phyloP scores from a whole-genome alignment of 2,329 filamentous ascomycete species.

The Chrysosporium queenslandicum region DNA sequence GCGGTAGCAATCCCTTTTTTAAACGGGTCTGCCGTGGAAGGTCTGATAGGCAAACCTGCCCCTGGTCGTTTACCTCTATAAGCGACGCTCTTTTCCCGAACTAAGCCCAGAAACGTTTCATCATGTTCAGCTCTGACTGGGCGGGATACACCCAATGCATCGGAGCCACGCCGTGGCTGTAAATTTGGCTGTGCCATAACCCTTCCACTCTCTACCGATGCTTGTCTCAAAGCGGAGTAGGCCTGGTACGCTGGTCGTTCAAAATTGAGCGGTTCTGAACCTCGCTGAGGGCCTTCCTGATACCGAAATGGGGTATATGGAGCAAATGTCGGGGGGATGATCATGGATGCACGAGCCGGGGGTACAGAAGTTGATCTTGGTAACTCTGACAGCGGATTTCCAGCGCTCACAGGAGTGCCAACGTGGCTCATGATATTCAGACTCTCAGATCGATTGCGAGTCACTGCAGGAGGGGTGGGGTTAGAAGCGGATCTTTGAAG shows the following conservation, averaged over 20 bases:
- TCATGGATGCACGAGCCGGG: conserved; percentile 16
- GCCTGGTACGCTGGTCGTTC: conserved; percentile 38
- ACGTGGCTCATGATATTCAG: not conserved
- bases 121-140: conserved; percentile 27
- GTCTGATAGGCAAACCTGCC: conserved; percentile 22
- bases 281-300: conserved; percentile 34
- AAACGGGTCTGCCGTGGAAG: conserved; percentile 26
- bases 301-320: conserved; percentile 41
- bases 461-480: conserved; percentile 16
- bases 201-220: conserved; percentile 36
- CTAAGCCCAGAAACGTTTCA: conserved; percentile 41
- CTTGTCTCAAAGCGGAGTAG: conserved; percentile 40
- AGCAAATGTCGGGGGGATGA: conserved; percentile 16
- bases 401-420: not conserved
- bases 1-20: conserved; percentile 23
- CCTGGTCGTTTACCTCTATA: conserved; percentile 26
- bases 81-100: conserved; percentile 38
- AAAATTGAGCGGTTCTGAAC: conserved; percentile 31
- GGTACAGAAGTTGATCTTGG: conserved; percentile 18
- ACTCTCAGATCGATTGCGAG: conserved; percentile 1
- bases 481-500: conserved; percentile 25
- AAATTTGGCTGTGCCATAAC: conserved; percentile 30
- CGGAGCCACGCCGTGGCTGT: not conserved
- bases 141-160: conserved; percentile 1
- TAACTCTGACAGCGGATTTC: not conserved